Evolutionary conservation across 1,284 basidiomycete genomes (phyloP), one percentile per base, ranked within the genome.

Genomic region (Apiotrichum mycotoxinovorans): DNA sequence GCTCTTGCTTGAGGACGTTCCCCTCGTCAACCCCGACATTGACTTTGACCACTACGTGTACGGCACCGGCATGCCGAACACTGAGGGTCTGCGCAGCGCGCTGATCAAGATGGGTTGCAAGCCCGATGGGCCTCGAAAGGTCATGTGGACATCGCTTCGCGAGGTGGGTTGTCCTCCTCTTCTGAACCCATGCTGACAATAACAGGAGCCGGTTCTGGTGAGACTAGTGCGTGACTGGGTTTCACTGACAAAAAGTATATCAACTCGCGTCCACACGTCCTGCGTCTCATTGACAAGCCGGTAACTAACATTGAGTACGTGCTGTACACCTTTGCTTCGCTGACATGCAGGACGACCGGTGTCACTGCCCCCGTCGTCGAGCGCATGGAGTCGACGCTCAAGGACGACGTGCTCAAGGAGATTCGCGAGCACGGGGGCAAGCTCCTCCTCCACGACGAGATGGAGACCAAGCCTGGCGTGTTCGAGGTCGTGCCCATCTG

Each of bases 331-430:
- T 17, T 15, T 10, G 18, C 20, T 11, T 15, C 18, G 38, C 61
- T 55, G 41, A 52, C 37, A 2, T 10, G 2, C 65, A 91, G 90
- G 68, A 88, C 94, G 1, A 98, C 95, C 0, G 96, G 96, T 25
- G 88, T 99, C 2, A 91, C 91, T 0, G 95, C 93, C 0, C 82
- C 83, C 3, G 87, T 92, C 12, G 96, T 99, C 2, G 96, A 98
- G 74, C 81, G 83, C 22, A 98, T 98, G 90, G 96, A 99, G 65
- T 76, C 83, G 42, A 86, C 82, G 59, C 85, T 99, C 69, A 98
- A 98, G 79, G 82, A 83, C 45, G 96, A 99, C 68, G 85, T 98
- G 17, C 78, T 98, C 22, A 80, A 83, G 2, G 96, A 98, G 75
- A 81, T 94, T 27, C 80, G 81, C 15, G 77, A 81, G 51, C 83